These are phyloP conservation scores for Fremontodendron californicum DNA, from an alignment of 345 rosid species.

Conservation along the genomic window DNA sequence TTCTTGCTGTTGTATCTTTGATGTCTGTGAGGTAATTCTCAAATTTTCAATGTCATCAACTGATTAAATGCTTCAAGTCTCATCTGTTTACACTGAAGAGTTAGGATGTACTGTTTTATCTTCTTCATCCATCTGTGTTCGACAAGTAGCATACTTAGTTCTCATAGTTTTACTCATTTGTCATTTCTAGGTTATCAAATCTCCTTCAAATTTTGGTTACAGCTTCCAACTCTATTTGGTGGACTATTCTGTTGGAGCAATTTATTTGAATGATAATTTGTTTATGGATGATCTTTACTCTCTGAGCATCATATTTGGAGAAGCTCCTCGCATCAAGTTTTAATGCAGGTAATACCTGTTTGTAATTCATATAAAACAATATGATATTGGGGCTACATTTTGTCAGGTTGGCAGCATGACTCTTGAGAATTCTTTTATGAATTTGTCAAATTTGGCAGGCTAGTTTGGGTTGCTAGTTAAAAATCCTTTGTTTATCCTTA, in stretches of 20 bases:
- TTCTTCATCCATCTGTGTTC: neutral
- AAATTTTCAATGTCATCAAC: neutral
- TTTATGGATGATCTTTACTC: neutral
- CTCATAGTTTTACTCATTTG: neutral
- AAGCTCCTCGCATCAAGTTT: neutral
- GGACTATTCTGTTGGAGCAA: neutral
- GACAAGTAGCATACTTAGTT: neutral
- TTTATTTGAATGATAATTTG: neutral
- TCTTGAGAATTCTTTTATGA: neutral
- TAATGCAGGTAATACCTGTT: neutral
- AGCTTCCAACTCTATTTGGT: neutral
- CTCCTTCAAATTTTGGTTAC: neutral
- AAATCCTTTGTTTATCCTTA: slow-evolving; percentile 56
- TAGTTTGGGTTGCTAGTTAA: neutral
- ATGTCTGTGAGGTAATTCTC: neutral
- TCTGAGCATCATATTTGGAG: neutral
- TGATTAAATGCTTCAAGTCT: neutral
- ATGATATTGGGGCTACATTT: neutral
- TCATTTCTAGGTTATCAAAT: neutral
- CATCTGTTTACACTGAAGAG: neutral
- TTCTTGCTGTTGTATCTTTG: neutral
- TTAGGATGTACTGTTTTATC: neutral
- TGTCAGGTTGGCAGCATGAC: neutral
- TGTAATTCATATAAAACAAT: neutral
- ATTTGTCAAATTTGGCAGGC: neutral